Evolutionary conservation across 768 basidiomycete species (phyloP).

Genomic region (Pulveroboletus frians): DNA sequence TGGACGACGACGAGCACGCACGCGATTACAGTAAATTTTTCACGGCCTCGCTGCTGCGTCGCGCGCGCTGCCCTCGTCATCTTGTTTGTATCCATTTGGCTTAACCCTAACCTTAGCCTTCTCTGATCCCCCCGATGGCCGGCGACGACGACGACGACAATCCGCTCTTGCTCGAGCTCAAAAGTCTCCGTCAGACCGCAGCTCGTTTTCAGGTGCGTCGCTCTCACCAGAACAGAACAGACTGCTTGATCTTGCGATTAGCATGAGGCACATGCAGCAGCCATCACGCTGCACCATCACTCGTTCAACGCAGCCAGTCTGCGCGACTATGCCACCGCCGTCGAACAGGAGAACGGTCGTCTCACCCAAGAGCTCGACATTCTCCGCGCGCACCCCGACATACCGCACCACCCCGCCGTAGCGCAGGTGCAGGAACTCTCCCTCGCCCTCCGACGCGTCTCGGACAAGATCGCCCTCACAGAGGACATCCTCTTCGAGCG

Average conservation of each 20-base stretch:
- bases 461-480: slow-evolving; percentile 60
- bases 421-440: slow-evolving; percentile 51
- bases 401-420: slow-evolving; percentile 34
- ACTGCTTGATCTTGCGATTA: slow-evolving; percentile 19
- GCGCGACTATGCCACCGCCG: slow-evolving; percentile 18
- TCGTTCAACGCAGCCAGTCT: slow-evolving; percentile 44
- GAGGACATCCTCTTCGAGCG: slow-evolving; percentile 50
- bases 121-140: too few relatives aligned
- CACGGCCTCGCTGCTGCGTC: not conserved
- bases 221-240: accelerated
- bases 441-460: slow-evolving; percentile 61
- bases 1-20: slow-evolving; percentile 5
- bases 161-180: slow-evolving; percentile 46
- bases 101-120: slow-evolving; percentile 20
- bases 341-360: slow-evolving; percentile 57
- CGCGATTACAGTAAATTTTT: slow-evolving; percentile 9
- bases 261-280: slow-evolving; percentile 67
- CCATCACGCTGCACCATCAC: slow-evolving; percentile 61
- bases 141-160: slow-evolving; percentile 25
- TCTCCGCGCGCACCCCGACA: slow-evolving; percentile 51
- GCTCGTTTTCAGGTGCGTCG: slow-evolving; percentile 45
- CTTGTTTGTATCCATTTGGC: slow-evolving; percentile 19
- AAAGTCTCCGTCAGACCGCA: slow-evolving; percentile 42
- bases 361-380: slow-evolving; percentile 51
- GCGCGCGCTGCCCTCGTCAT: too few relatives aligned